Evolutionary conservation across 1,284 basidiomycete species (phyloP).

Genomic region (Sporisorium reilianum): DNA sequence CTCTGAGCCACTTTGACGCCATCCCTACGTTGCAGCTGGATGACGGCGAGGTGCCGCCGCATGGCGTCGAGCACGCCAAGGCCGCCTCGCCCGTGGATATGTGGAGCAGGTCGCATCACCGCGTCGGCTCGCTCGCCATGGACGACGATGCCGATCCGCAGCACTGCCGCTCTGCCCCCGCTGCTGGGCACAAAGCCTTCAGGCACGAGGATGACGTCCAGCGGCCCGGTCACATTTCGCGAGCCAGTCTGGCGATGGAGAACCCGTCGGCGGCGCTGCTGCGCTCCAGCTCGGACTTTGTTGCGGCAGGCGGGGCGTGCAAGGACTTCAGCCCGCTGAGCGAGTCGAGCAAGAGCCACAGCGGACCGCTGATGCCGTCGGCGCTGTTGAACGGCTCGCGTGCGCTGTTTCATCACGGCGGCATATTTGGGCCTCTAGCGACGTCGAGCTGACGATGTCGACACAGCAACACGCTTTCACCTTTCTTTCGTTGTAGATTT

Average conservation of each 20-base stretch:
- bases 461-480: too few relatives aligned
- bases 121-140: constrained; percentile 25
- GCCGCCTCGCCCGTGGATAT: constrained; percentile 29
- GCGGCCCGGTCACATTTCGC: constrained; percentile 21
- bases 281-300: constrained; percentile 35
- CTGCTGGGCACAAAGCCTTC: constrained; percentile 18
- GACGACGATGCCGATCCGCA: constrained; percentile 34
- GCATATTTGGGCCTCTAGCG: constrained; percentile 42
- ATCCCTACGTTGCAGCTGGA: constrained; percentile 44
- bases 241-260: constrained; percentile 36
- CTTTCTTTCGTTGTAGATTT: constrained; percentile 7
- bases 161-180: constrained; percentile 57
- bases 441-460: constrained; percentile 31
- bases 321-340: constrained; percentile 33
- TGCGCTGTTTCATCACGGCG: constrained; percentile 36
- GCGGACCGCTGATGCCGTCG: constrained; percentile 46
- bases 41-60: constrained; percentile 6
- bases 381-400: constrained; percentile 41
- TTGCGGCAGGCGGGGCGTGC: constrained; percentile 16
- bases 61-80: constrained; percentile 8
- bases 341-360: constrained; percentile 41
- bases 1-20: constrained; percentile 46
- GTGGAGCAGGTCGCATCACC: constrained; percentile 38
- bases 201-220: constrained; percentile 6
- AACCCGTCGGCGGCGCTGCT: constrained; percentile 25